Percentiles rank a stretch among this genome's conserved stretches.
phyloP scores from a whole-genome alignment of 305 asterid genomes.

The Petunia hybrid region DNA sequence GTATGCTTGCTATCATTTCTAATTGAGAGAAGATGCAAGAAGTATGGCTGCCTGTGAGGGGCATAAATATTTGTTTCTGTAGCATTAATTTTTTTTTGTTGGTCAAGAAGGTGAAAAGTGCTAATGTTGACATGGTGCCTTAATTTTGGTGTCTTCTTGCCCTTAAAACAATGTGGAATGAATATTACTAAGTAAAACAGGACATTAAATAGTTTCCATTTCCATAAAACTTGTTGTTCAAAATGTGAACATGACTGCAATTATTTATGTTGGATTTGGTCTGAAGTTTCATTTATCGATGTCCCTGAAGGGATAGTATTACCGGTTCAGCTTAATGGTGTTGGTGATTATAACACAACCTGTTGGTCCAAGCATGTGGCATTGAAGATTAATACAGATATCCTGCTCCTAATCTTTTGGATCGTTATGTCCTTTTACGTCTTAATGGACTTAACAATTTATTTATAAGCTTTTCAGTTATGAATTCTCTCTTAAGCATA shows the following conservation, averaged over 20 bases:
- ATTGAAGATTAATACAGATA: background rate
- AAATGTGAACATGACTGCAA: background rate
- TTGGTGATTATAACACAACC: background rate
- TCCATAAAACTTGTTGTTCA: background rate
- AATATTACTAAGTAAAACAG: background rate
- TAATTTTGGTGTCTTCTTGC: background rate
- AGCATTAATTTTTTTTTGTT: background rate
- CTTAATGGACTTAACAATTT: too few species aligned
- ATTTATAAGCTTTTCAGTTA: too few species aligned
- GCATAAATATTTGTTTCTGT: background rate
- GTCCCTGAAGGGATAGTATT: too few species aligned
- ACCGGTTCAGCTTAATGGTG: background rate
- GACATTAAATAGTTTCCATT: background rate
- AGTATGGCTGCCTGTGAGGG: constrained; percentile 12
- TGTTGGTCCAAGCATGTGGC: background rate
- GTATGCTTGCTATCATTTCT: constrained; percentile 4
- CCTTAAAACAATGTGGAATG: background rate
- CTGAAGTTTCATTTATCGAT: background rate
- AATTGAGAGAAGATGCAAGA: background rate
- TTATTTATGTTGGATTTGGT: background rate
- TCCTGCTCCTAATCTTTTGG: background rate
- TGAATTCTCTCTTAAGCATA: too few species aligned
- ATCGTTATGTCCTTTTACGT: background rate
- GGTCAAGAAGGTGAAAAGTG: background rate
- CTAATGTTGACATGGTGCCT: background rate